Base-by-base conservation (phyloP, 1,284 basidiomycete species). In the Mycena sp. region DNA sequence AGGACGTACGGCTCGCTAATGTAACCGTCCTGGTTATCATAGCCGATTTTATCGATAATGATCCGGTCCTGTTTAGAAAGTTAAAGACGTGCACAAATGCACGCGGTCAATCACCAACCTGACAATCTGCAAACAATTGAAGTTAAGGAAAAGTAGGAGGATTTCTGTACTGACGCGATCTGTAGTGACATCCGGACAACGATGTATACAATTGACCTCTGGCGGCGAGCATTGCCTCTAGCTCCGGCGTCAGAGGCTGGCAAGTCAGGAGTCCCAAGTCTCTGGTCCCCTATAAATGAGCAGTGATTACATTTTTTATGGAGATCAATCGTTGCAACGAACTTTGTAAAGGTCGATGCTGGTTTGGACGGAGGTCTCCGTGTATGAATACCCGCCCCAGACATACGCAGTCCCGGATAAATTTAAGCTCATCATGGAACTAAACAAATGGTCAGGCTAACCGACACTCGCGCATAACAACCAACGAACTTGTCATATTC, bases 161-260 rank as follows among this genome's bases (percentile, higher is more conserved):
- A 32, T 41, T 6, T 4, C 2, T 3, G 1, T 9, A 61, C 58
- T 54, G 11, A 61, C 58, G 43, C 5, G 58, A 48, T 16, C 58
- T 23, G 41, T 61, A 61, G 25, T 61, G 60, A 46, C 38, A 44
- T 0, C 60, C 60, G 9, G 48, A 17, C 19, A 61, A 40, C 2
- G 60, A 35, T 3, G 48, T 61, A 32, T 61, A 61, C 17, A 61
- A 38, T 37, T 40, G 16, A 9, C 60, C 60, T 17, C 60, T 45
- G 4, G 46, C 60, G 4, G 37, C 35, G 17, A 61, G 41, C 48
- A 23, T 30, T 16, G 53, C 48, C 38, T 61, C 53, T 16, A 56
- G 6, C 29, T 61, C 60, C 10, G 60, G 38, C 16, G 46, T 61
- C 5, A 61, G 19, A 11, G 53, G 60, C 23, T 56, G 53, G 35